Evolutionary conservation across 2,329 filamentous ascomycete species (phyloP).

Genomic region (Xylaria multiplex): DNA sequence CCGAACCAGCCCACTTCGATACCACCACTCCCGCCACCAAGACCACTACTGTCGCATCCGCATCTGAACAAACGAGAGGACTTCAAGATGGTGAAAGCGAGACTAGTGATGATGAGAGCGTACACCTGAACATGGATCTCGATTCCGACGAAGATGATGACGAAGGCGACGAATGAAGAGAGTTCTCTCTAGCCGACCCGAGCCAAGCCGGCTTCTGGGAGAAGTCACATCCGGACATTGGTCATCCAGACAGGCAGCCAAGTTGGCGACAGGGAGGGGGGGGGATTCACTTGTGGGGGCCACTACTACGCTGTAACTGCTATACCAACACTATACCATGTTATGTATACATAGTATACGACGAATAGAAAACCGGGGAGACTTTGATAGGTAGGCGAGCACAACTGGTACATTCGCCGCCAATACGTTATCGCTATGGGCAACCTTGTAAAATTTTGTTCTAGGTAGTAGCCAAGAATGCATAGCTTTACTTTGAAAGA

Average conservation of each 20-base stretch:
- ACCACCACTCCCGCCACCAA: background rate
- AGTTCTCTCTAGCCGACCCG: background rate
- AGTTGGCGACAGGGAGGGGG: constrained; percentile 7
- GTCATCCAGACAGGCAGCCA: constrained; percentile 1
- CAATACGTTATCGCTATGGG: background rate
- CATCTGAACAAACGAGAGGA: background rate
- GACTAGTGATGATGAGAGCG: constrained; percentile 61
- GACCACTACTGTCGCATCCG: background rate
- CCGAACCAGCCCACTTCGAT: constrained; percentile 18
- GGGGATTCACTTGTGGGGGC: constrained; percentile 7
- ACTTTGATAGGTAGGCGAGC: background rate
- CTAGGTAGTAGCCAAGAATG: background rate
- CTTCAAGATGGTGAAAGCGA: constrained; percentile 56
- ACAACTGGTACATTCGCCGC: background rate
- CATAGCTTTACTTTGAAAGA: background rate
- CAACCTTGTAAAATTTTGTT: background rate
- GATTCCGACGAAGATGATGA: constrained; percentile 57
- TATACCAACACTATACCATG: background rate
- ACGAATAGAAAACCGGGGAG: constrained; percentile 6
- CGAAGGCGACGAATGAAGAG: constrained; percentile 30
- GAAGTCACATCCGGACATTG: constrained; percentile 18
- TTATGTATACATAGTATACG: constrained; percentile 16
- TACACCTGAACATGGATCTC: constrained; percentile 69
- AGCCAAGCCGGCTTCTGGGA: background rate
- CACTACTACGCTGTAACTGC: constrained; percentile 12